Conservation (phyloP, 73 alveolate species). For the Paramecium sexaurelia region DNA sequence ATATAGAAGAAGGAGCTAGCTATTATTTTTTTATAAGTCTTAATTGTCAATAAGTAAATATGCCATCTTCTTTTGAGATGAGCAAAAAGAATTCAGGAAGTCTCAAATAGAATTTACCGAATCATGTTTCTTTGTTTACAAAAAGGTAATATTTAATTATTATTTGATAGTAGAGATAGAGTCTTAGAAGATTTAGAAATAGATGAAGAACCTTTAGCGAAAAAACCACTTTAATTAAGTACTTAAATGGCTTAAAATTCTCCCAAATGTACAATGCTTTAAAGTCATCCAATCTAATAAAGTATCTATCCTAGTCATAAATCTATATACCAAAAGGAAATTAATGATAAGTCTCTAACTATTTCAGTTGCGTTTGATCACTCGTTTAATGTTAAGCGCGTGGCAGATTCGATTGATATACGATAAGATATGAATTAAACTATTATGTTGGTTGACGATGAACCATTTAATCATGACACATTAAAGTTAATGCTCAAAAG, state of each 20-base stretch:
- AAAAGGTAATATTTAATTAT: background rate
- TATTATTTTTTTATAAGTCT: background rate
- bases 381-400: background rate
- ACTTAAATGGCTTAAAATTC: background rate
- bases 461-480: conserved; percentile 42
- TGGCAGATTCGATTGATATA: background rate
- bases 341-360: background rate
- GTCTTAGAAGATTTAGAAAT: background rate
- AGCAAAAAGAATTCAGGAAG: background rate
- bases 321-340: background rate
- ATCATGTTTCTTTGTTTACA: background rate
- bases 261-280: background rate
- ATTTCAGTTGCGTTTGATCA: background rate
- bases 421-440: background rate
- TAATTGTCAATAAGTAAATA: background rate
- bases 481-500: background rate
- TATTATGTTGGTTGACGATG: conserved; percentile 43
- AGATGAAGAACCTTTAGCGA: background rate
- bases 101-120: background rate
- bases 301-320: background rate
- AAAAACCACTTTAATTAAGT: conserved; percentile 13
- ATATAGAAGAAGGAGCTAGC: background rate
- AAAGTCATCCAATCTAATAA: background rate
- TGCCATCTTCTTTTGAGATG: background rate
- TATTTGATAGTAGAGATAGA: background rate